Conservation (phyloP, 73 alveolate genomes). For the Paramecium biaurelia region DNA sequence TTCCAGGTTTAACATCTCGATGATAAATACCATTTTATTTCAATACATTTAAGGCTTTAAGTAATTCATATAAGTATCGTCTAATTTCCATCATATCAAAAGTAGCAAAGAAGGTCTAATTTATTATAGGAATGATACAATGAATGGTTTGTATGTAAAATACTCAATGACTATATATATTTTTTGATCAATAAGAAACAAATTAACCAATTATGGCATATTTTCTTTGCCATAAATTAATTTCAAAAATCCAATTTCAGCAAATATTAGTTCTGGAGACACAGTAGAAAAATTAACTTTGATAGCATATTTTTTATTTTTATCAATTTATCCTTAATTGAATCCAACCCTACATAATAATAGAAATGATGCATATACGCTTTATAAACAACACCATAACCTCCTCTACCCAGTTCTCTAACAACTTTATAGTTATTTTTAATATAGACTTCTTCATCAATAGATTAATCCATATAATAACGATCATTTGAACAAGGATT, state of each 20-base stretch:
- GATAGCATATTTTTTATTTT: conserved; percentile 59
- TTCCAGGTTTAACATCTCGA: conserved; percentile 95
- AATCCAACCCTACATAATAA: neutral
- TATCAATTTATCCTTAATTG: neutral
- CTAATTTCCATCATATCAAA: conserved; percentile 70
- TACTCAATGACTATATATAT: conserved; percentile 58
- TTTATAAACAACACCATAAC: conserved; percentile 64
- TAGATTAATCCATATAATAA: neutral
- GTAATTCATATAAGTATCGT: conserved; percentile 80
- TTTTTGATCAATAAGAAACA: conserved; percentile 55
- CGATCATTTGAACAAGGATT: conserved; percentile 47
- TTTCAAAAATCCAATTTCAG: conserved; percentile 63
- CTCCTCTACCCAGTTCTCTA: conserved; percentile 66
- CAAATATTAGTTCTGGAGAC: conserved; percentile 62
- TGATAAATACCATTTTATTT: conserved; percentile 87
- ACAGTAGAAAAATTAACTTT: conserved; percentile 59
- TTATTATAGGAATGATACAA: neutral
- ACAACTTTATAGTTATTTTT: conserved; percentile 46
- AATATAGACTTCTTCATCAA: conserved; percentile 37
- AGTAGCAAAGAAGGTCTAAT: conserved; percentile 69
- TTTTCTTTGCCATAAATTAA: conserved; percentile 45
- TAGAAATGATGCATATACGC: neutral
- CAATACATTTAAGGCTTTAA: conserved; percentile 78
- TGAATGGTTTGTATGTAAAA: conserved; percentile 58
- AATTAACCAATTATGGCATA: conserved; percentile 60